These are phyloP conservation scores for Coelastrella sp. DNA, from an alignment of 139 green algal genomes.

Conservation along the genomic window DNA sequence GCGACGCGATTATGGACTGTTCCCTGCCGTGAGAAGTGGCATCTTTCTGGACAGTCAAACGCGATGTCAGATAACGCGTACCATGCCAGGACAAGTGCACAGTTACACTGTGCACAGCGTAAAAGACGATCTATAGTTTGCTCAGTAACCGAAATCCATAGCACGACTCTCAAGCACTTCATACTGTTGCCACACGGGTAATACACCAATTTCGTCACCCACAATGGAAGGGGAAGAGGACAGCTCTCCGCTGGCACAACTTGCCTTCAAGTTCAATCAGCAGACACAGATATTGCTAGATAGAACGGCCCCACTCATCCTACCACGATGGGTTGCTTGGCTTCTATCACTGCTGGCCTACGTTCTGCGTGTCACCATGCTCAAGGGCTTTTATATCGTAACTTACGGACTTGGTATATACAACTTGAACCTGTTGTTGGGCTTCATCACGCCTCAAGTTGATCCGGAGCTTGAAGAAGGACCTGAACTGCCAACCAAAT, in stretches of 20 bases:
- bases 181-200: no score
- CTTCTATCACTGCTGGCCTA: constrained; percentile 79
- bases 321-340: constrained; percentile 79
- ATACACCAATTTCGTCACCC: no score
- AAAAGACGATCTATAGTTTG: no score
- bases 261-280: constrained; percentile 53
- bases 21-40: no score
- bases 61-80: no score
- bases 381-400: constrained; percentile 97
- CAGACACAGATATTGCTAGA: constrained; percentile 84
- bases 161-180: no score
- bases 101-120: no score
- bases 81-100: no score
- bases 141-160: no score
- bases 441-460: constrained; percentile 91
- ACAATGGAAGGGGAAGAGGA: constrained; percentile 9
- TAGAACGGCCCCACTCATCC: constrained; percentile 78
- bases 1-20: no score
- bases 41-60: no score
- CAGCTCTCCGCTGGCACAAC: background rate
- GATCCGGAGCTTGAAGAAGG: constrained; percentile 88
- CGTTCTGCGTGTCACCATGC: constrained; percentile 80
- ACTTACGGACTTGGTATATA: constrained; percentile 98
- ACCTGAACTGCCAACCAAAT: constrained; percentile 91
- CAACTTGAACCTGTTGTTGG: constrained; percentile 98